phyloP scores from a whole-genome alignment of 257 asterid genomes.

The Solanum etuberosum region DNA sequence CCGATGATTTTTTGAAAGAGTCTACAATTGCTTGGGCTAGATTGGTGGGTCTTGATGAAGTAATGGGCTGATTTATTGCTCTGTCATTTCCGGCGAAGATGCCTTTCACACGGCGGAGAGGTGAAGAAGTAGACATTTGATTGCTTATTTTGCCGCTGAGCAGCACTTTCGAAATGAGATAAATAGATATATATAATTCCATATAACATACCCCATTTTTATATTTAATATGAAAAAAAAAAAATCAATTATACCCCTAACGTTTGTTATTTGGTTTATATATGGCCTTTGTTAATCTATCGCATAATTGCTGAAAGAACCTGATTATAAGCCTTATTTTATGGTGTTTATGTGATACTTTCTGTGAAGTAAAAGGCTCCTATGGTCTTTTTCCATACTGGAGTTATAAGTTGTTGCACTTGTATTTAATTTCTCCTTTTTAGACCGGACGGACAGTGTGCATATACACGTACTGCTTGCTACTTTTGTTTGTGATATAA shows the following conservation, averaged over 20 bases:
- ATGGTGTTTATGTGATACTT: neutral
- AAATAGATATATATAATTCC: neutral
- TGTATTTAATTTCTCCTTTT: neutral
- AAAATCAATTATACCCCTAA: neutral
- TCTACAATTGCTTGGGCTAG: slow-evolving; percentile 3
- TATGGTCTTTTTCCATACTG: neutral
- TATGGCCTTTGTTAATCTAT: neutral
- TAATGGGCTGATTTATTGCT: neutral
- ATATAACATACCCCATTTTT: too few relatives aligned
- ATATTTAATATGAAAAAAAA: too few relatives aligned
- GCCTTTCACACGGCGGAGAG: neutral
- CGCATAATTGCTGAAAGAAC: neutral
- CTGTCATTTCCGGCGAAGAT: neutral
- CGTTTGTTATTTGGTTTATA: too few relatives aligned
- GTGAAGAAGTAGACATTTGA: neutral
- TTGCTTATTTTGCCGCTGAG: neutral
- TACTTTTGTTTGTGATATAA: neutral
- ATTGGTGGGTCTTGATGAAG: neutral
- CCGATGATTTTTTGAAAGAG: slow-evolving; percentile 9
- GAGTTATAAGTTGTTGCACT: neutral
- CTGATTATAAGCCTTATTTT: neutral
- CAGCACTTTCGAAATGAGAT: neutral
- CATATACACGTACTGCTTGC: neutral
- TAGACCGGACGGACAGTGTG: neutral
- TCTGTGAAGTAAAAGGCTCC: neutral